Evolutionary conservation across 805 yeast genomes (phyloP).

Genomic region (Teunomyces tritomae): DNA sequence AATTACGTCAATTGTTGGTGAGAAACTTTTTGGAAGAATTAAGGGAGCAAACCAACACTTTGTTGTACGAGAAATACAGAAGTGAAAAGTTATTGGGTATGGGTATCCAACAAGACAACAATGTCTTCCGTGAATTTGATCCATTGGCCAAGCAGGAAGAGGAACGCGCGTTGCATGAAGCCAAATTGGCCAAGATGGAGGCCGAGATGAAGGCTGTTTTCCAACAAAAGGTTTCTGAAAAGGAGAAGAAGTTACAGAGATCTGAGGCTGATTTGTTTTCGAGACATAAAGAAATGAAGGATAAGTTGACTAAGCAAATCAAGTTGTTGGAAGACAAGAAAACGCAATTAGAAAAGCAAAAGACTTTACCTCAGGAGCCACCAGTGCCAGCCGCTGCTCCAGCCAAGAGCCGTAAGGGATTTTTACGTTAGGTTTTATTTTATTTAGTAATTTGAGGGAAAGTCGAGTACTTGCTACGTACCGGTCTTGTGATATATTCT

Average conservation of each 20-base stretch:
- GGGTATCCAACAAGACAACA: conserved; percentile 90
- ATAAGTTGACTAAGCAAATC: conserved; percentile 83
- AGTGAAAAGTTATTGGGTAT: conserved; percentile 71
- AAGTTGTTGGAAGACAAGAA: conserved; percentile 90
- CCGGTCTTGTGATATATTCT: neutral
- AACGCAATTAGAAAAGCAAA: conserved; percentile 64
- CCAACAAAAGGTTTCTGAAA: conserved; percentile 93
- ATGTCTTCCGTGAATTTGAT: conserved; percentile 93
- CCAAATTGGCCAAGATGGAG: conserved; percentile 90
- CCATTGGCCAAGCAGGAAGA: conserved; percentile 91
- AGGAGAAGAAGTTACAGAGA: conserved; percentile 94
- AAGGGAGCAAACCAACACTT: conserved; percentile 76
- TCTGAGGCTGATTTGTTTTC: conserved; percentile 95
- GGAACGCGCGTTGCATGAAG: conserved; percentile 89
- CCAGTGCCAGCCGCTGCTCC: conserved; percentile 47
- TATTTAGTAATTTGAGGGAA: conserved; percentile 2
- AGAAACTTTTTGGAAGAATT: conserved; percentile 92
- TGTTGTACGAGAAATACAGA: conserved; percentile 85
- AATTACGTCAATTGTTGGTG: conserved; percentile 81
- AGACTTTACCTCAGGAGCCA: conserved; percentile 52
- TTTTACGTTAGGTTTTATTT: conserved; percentile 52
- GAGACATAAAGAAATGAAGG: conserved; percentile 96
- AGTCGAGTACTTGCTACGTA: neutral
- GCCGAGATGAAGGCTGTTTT: conserved; percentile 94
- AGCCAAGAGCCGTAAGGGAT: conserved; percentile 71